Base-by-base conservation (phyloP, 2,329 filamentous ascomycete genomes). In the Grosmannia huntii region DNA sequence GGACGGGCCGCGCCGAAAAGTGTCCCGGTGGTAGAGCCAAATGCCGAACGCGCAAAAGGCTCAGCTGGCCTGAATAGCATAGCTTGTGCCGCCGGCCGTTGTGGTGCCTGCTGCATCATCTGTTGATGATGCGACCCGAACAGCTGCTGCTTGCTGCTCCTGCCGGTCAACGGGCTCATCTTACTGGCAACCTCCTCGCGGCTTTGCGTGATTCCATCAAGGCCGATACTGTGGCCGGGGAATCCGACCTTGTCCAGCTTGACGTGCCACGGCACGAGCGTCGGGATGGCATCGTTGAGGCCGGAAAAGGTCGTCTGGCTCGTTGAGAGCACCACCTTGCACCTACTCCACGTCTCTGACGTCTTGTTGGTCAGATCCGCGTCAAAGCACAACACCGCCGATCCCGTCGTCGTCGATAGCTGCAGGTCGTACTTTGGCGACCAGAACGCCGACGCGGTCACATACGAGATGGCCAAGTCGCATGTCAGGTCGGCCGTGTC, bases 291-390 rank as follows among this genome's bases (percentile, higher is more conserved):
- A 59, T 85, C 79, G 27, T 78, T 74, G 2, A 85, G 70, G 1
- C 77, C 77, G 1, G 78, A 74, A 57, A 81, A 83, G 5, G 75
- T 75, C 4, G 82, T 78, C 64, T 85, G 80, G 0, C 82, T 85
- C 0, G 82, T 86, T 3, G 83, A 86, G 5, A 87, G 75, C 0
- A 76, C 76, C 44, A 87, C 69, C 61, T 77, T 80, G 66, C 80
- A 79, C 68, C 80, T 77, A 33, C 71, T 72, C 84, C 84, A 87
- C 0, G 77, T 80, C 69, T 87, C 84, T 0, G 79, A 82, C 0
- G 82, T 85, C 55, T 72, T 72, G 68, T 87, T 87, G 59, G 75
- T 77, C 56, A 86, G 76, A 62, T 79, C 76, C 1, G 83, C 83
- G 57, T 84, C 80, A 66, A 86, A 87, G 64, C 76, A 77, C 16